Evolutionary conservation across 2,329 filamentous ascomycete genomes (phyloP).

Genomic region (Akanthomyces dipterigenus): DNA sequence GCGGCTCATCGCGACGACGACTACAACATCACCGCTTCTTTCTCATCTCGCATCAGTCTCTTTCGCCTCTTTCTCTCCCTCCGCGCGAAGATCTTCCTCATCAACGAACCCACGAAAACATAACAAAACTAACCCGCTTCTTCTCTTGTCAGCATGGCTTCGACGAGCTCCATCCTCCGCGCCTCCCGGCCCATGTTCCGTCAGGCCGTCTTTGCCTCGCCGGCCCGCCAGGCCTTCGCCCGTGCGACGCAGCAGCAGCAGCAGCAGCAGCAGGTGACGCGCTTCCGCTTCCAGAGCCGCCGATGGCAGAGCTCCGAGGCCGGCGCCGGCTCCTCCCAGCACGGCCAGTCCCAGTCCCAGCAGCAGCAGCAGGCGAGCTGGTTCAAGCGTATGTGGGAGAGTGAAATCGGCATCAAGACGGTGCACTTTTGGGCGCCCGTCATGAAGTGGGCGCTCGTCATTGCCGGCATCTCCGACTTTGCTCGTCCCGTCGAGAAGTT

Average conservation of each 20-base stretch:
- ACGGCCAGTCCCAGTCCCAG: conserved; percentile 21
- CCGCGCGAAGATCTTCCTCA: not conserved
- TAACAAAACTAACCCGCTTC: not conserved
- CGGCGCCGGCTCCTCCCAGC: conserved; percentile 33
- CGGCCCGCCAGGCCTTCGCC: conserved; percentile 48
- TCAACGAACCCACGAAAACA: not conserved
- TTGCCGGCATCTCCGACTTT: conserved; percentile 89
- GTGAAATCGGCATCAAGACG: conserved; percentile 77
- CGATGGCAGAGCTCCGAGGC: conserved; percentile 66
- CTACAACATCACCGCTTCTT: not conserved
- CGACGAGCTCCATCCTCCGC: conserved; percentile 44
- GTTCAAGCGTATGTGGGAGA: conserved; percentile 79
- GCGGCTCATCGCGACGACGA: not conserved
- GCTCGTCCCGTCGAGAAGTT: conserved; percentile 86
- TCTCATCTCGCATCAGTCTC: not conserved
- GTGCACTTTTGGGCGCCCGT: conserved; percentile 99
- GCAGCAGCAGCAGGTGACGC: conserved; percentile 36
- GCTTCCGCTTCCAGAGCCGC: conserved; percentile 40
- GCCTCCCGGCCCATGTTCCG: conserved; percentile 50
- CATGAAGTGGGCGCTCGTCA: conserved; percentile 93
- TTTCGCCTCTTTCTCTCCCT: not conserved
- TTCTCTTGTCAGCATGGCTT: conserved; percentile 29
- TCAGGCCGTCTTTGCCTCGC: conserved; percentile 44
- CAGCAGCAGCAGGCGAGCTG: conserved; percentile 40
- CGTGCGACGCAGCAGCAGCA: conserved; percentile 28